Evolutionary conservation across 2,329 filamentous ascomycete genomes (phyloP), one percentile per base, ranked within the genome.

Genomic region (Colletotrichum lupini): DNA sequence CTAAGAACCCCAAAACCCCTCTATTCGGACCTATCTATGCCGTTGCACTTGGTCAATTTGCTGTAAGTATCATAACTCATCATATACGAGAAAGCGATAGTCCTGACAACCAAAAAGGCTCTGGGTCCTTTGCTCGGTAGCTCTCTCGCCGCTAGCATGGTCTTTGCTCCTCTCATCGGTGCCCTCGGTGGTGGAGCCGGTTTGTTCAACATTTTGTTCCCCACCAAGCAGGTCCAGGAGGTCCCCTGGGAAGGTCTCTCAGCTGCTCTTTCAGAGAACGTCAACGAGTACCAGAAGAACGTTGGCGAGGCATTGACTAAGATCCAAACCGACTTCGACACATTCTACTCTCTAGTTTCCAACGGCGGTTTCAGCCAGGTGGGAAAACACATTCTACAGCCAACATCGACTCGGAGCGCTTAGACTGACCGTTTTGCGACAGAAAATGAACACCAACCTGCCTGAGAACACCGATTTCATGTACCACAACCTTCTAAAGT

Each of bases 221-320:
- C 62, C 5, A 4, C 2, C 19, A 55, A 58, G 8, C 4, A n/a
- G 14, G n/a, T 28, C 19, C 11, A 55, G 1, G 35, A 58, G 3
- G 67, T 70, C 2, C 30, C 61, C 3, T 70, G 67, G 67, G 67
- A 70, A 16, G 30, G 32, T 3, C 53, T 70, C 14, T 70, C 67
- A 0, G 61, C 42, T 4, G 0, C 42, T 9, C 14, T 70, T 3
- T 46, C 53, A 3, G 37, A 57, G 1, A 8, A 67, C 14, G 67
- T 67, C 28, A 67, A 67, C 11, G 53, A 67, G 3, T 70, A 30
- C 67, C 67, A 70, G 24, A 67, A 70, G 22, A 30, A 67, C 26
- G 42, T 70, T 1, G 67, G 67, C 22, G 28, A 30, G 12, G 55
- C 62, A 11, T 53, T 70, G 42, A 67, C 55, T 6, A 19, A 66